These are phyloP conservation scores for Mortierella sp. DNA, from an alignment of 371 early-diverging fungal genomes.

Conservation along the genomic window DNA sequence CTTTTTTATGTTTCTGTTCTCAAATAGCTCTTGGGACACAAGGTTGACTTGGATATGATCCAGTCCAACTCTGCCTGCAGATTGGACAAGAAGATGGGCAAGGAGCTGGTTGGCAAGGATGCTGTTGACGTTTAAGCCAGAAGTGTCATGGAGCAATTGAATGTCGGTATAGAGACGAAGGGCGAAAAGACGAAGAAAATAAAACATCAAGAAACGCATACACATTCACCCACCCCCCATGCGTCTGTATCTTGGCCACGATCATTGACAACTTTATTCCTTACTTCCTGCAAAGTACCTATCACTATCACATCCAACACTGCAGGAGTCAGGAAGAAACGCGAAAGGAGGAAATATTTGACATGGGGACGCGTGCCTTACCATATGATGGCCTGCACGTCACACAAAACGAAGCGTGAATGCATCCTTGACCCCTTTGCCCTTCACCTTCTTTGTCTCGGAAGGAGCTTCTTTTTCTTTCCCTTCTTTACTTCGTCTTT, in stretches of 20 bases:
- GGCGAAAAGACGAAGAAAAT: background rate
- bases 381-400: background rate
- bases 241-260: background rate
- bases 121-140: constrained; percentile 49
- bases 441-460: background rate
- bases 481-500: background rate
- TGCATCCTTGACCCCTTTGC: background rate
- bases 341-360: background rate
- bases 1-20: background rate
- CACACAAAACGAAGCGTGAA: background rate
- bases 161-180: background rate
- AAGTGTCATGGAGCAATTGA: background rate
- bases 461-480: background rate
- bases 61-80: constrained; percentile 93
- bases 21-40: constrained; percentile 94
- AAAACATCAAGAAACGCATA: constrained; percentile 3
- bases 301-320: background rate
- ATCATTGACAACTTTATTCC: background rate
- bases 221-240: background rate
- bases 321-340: background rate
- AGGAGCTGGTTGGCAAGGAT: constrained; percentile 69
- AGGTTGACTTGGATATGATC: constrained; percentile 97
- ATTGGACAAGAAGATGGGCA: constrained; percentile 86
- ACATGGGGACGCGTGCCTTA: constrained; percentile 2
- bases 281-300: background rate